phyloP scores from a whole-genome alignment of 2,329 filamentous ascomycete genomes.

The Coleophoma eucalyptorum region DNA sequence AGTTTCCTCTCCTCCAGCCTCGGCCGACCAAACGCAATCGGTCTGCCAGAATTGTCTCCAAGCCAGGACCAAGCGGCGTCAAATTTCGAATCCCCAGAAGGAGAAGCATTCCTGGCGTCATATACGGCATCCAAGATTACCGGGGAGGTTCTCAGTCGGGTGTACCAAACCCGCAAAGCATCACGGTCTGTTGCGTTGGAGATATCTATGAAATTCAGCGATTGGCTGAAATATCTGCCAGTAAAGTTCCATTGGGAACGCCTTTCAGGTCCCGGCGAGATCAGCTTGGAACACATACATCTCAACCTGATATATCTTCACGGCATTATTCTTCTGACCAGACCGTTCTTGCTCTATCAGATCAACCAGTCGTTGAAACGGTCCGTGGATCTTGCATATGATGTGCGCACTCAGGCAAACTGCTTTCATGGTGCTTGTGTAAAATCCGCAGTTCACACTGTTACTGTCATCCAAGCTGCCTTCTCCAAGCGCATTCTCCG shows the following conservation, averaged over 20 bases:
- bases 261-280: conserved; percentile 34
- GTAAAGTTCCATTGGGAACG: conserved; percentile 43
- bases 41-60: conserved; percentile 2
- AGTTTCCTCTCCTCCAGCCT: conserved; percentile 57
- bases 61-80: not conserved
- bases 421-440: conserved; percentile 45
- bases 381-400: conserved; percentile 1
- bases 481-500: conserved; percentile 41
- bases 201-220: conserved; percentile 48
- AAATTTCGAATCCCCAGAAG: not conserved
- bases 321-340: conserved; percentile 56
- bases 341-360: conserved; percentile 52
- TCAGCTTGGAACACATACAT: conserved; percentile 55
- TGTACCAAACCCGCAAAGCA: conserved; percentile 42
- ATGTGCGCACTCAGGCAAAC: conserved; percentile 25
- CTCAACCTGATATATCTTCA: conserved; percentile 58
- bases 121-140: conserved; percentile 8
- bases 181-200: conserved; percentile 42
- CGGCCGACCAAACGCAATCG: conserved; percentile 49
- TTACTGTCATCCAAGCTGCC: conserved; percentile 41
- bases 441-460: conserved; percentile 42
- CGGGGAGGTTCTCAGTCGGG: conserved; percentile 7
- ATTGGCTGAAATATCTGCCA: conserved; percentile 45
- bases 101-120: not conserved
- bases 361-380: conserved; percentile 3